Evolutionary conservation across 2,329 filamentous ascomycete genomes (phyloP), one percentile per base, ranked within the genome.

Genomic region (Paecilomyces formosus): DNA sequence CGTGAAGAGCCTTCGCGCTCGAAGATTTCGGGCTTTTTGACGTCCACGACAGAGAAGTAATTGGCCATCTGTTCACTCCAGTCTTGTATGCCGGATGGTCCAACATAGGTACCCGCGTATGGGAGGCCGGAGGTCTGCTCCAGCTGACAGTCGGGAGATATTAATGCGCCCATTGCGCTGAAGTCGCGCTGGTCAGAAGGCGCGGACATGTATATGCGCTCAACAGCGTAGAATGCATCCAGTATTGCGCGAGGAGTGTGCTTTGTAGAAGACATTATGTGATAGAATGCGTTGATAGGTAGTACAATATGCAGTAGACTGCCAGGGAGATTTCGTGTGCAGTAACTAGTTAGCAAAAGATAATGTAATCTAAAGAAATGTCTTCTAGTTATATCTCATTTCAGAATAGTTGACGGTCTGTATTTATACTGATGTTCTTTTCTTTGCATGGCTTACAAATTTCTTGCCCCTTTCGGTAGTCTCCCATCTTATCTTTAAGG

Each of bases 251-350:
- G 57, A 24, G 68, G 24, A 2, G 68, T 69, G 52, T 68, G 58
- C 39, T 63, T 63, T 21, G 52, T 8, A 54, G 35, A 15, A 3
- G 72, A 89, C 71, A 63, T 86, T 31, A 31, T 12, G 30, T 26
- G 24, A 26, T 26, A 3, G 6, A 26, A 3, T 26, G 24, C 6
- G 24, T 3, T 26, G 24, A 26, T 26, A 8, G 11, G 5, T 31
- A 31, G 8, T 31, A 6, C 6, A 26, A 26, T 1, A 26, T 26
- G 6, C 24, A 26, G 24, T 4, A 26, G 6, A 26, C 3, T n/a
- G 24, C 24, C 24, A 26, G 3, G 24, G 6, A 26, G 24, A 26
- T 26, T 26, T 26, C 3, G 24, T 6, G 3, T 26, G 6, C 2
- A 4, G 24, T 26, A n/a, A n/a, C n/a, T n/a, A 3, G 24, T 26